Evolutionary conservation across 2,329 filamentous ascomycete genomes (phyloP).

Genomic region (Apiospora phragmitis): DNA sequence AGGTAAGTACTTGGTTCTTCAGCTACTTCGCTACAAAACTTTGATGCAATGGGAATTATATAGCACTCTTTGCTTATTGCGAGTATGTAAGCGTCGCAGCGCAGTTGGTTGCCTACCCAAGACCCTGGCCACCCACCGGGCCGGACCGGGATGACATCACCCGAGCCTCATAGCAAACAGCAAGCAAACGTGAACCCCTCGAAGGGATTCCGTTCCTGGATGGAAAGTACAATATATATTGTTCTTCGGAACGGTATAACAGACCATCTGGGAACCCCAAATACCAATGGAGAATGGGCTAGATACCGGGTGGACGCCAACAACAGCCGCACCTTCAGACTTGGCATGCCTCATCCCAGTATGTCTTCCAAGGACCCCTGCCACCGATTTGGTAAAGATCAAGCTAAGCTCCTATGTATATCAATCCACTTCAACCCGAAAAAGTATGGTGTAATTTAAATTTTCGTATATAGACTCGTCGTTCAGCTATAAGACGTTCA

Average conservation of each 20-base stretch:
- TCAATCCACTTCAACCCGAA: neutral
- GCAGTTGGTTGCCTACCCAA: neutral
- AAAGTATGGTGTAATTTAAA: neutral
- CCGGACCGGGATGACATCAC: neutral
- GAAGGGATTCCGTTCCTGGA: neutral
- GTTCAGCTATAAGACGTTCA: neutral
- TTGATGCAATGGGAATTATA: neutral
- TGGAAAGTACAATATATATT: too few species aligned
- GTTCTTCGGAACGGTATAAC: neutral
- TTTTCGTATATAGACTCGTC: neutral
- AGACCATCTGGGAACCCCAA: neutral
- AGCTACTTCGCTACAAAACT: neutral
- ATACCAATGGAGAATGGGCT: neutral
- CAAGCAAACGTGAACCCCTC: neutral
- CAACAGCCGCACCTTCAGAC: neutral
- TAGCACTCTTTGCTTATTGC: neutral
- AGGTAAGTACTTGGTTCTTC: neutral
- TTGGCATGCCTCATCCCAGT: neutral
- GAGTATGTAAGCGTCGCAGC: neutral
- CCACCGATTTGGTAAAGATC: neutral
- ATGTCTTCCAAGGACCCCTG: neutral
- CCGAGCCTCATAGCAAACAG: neutral
- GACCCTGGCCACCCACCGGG: neutral
- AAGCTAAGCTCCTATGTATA: neutral
- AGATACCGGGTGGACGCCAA: neutral